Conservation (phyloP, 208 protist genomes). For the Zelonia costaricensis region DNA sequence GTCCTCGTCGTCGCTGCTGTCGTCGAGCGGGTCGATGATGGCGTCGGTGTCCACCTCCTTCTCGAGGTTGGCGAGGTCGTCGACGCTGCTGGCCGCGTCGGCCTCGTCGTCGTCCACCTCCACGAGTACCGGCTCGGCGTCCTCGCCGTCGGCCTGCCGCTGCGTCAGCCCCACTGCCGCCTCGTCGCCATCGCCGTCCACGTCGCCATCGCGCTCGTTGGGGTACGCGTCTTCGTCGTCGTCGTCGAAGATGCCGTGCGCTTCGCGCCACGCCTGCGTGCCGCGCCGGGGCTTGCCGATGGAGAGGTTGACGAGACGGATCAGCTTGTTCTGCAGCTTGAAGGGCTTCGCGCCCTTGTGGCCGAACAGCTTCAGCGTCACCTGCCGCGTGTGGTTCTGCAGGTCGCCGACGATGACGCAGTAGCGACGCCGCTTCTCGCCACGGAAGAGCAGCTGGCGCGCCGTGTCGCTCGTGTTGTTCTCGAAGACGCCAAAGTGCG, state of each 20-base stretch:
- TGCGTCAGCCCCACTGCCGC: too few relatives aligned
- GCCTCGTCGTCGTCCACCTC: background rate
- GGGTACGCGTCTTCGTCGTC: constrained; percentile 3
- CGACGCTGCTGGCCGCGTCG: background rate
- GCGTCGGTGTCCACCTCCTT: background rate
- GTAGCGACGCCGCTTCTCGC: constrained; percentile 83
- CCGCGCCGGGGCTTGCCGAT: constrained; percentile 59
- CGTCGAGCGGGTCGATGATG: background rate
- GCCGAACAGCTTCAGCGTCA: constrained; percentile 81
- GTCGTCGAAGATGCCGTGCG: constrained; percentile 15
- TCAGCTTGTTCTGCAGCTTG: constrained; percentile 83
- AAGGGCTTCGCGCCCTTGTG: constrained; percentile 83
- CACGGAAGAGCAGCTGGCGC: constrained; percentile 76
- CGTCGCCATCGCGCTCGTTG: background rate
- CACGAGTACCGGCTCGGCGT: background rate
- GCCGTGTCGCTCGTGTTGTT: constrained; percentile 59
- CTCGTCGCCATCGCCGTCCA: background rate
- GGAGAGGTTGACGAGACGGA: constrained; percentile 83
- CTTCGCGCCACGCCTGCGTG: constrained; percentile 24
- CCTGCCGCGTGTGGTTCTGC: constrained; percentile 47
- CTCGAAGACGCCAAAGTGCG: constrained; percentile 38
- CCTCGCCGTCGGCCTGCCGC: constrained; percentile 5
- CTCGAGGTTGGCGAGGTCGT: constrained; percentile 6
- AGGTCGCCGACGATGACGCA: constrained; percentile 83
- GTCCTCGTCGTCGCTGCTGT: background rate